These are phyloP conservation scores for Hypoxylon fragiforme DNA, from an alignment of 495 filamentous ascomycete species.

Conservation along the genomic window DNA sequence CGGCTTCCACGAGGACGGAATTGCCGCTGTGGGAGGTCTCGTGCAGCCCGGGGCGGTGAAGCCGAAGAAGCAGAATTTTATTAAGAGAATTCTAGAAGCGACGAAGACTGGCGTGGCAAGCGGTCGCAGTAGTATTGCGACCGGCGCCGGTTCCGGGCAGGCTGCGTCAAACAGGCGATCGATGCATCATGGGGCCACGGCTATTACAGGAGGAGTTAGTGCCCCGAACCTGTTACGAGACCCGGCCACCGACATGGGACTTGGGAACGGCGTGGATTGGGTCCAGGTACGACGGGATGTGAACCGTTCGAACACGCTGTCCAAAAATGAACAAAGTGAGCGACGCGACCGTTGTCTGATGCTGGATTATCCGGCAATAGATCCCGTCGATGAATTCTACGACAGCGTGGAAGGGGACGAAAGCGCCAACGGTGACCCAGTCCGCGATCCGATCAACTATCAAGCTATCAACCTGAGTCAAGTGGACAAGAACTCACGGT, in stretches of 20 bases:
- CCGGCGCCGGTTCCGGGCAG: constrained; percentile 50
- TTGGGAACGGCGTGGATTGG: constrained; percentile 76
- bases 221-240: constrained; percentile 45
- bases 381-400: constrained; percentile 83
- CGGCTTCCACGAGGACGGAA: constrained; percentile 51
- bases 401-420: constrained; percentile 90
- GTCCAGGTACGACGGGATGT: constrained; percentile 94
- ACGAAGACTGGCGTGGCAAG: constrained; percentile 93
- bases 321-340: constrained; percentile 82
- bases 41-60: constrained; percentile 67
- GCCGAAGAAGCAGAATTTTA: constrained; percentile 88
- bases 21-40: constrained; percentile 71
- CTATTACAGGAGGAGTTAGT: constrained; percentile 55
- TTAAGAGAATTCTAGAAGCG: constrained; percentile 93
- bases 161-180: constrained; percentile 34
- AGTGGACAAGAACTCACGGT: constrained; percentile 95
- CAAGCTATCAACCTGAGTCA: constrained; percentile 73
- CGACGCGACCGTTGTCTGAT: constrained; percentile 91
- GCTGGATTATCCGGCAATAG: constrained; percentile 85
- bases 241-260: constrained; percentile 67
- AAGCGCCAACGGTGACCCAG: constrained; percentile 78
- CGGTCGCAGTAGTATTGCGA: constrained; percentile 80
- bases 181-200: constrained; percentile 47
- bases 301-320: constrained; percentile 90
- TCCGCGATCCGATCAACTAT: constrained; percentile 84